Evolutionary conservation across 306 rosid genomes (phyloP), one percentile per base, ranked within the genome.

Genomic region (Cyamopsis tetragonoloba): DNA sequence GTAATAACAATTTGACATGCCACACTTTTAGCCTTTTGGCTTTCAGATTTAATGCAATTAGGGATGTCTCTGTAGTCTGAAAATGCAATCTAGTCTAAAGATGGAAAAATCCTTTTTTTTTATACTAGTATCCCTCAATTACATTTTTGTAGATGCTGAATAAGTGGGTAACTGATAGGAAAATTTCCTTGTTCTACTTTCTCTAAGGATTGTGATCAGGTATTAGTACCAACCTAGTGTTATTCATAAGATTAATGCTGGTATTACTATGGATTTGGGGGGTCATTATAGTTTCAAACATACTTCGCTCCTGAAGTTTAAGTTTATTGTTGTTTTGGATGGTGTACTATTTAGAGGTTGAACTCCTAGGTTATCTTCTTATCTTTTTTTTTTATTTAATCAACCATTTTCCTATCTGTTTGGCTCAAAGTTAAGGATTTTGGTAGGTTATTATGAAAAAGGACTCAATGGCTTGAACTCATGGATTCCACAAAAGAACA

Each of bases 401-500:
- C n/a, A n/a, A n/a, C n/a, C n/a, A n/a, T n/a, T n/a, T n/a, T n/a
- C 35, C 19, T 5, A 9, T 51, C 37, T 22, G 10, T 13, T 13
- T 31, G 4, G 7, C 32, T 65, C 32, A 18, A 28, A 34, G 28
- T 58, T 17, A 58, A 31, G 47, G 8, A 48, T 47, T 47, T 11
- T 17, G 20, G 32, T 61, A 27, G 20, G 58, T 42, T 62, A 3
- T 17, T 49, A 18, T 46, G 32, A 13, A 34, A 11, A 48, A 22
- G 35, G 35, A 17, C 14, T 41, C 32, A 67, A 65, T 90, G 76
- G 91, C 92, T 47, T 81, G 96, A 12, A 87, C 95, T 49, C 96
- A 90, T 66, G 96, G 99, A 4, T 95, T 95, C 63, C 92, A 96
- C 50, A 77, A 72, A 42, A 59, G 99, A 53, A 95, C 88, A 96